Base-by-base conservation (phyloP, 495 filamentous ascomycete genomes). In the Lichina pygmaea region DNA sequence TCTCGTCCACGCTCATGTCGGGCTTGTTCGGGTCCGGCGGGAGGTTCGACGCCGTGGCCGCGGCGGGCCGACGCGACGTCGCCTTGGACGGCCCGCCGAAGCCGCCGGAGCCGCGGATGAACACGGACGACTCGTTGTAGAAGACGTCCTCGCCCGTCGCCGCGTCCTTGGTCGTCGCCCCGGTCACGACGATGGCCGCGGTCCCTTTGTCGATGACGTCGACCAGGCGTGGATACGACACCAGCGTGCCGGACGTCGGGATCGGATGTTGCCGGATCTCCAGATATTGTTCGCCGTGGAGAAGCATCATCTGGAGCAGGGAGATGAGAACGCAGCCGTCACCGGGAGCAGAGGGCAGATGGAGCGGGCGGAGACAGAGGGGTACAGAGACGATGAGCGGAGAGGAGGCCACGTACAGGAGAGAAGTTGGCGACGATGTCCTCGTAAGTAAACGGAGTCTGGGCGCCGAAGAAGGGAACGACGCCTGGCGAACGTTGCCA, bases 281-380 rank as follows among this genome's bases (percentile, higher is more conserved):
- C 52, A 95, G 81, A 69, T 86, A 97, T 64, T 97, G 89, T 65
- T 97, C 89, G 54, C 89, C 89, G 67, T 97, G 89, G 15, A 97
- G 77, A 44, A 97, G 74, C 86, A 95, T 93, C 91, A 94, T 97
- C 44, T 45, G 34, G 13, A 6, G 5, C 13, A 39, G 3, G 3
- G 13, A 6, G 36, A 39, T 24, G 13, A 11, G 36, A 39, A 15
- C 6, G 36, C 2, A 39, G 10, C n/a, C n/a, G n/a, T n/a, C n/a
- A n/a, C n/a, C n/a, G n/a, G n/a, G n/a, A n/a, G n/a, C n/a, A n/a
- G n/a, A n/a, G 11, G 6, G 36, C 6, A 3, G 36, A 39, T 39
- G 24, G 24, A 24, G 24, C 1, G 24, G 4, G 24, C 2, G 24
- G 4, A 24, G 24, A 24, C 24, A 24, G 24, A 24, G 24, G 24